Conservation (phyloP, 2,329 filamentous ascomycete species). For the Arthroderma sp. region DNA sequence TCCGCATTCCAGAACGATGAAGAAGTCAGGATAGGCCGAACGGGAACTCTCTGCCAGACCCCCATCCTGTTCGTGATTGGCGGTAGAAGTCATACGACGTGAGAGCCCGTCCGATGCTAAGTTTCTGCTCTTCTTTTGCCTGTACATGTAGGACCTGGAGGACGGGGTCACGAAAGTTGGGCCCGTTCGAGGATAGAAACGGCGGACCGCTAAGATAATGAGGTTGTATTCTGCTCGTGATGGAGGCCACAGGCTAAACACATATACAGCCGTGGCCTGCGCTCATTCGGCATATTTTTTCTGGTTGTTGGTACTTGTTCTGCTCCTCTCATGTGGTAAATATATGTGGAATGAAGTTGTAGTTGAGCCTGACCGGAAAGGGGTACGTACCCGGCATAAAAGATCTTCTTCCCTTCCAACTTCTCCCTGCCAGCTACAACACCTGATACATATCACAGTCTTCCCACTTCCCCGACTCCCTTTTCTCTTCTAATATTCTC, state of each 20-base stretch:
- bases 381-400: background rate
- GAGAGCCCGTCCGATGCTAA: background rate
- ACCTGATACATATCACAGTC: conserved; percentile 1
- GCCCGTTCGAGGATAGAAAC: background rate
- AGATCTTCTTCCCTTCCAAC: background rate
- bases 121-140: background rate
- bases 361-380: background rate
- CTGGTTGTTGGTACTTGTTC: background rate
- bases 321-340: background rate
- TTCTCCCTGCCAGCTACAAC: too few relatives aligned
- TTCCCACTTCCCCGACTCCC: background rate
- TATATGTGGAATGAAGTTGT: background rate
- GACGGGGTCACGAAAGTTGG: background rate
- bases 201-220: background rate
- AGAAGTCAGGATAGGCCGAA: background rate
- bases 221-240: background rate
- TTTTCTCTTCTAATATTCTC: background rate
- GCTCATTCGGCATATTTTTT: background rate
- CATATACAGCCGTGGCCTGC: background rate
- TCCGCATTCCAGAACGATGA: background rate
- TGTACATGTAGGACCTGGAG: background rate
- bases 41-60: background rate
- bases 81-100: background rate
- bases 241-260: background rate
- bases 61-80: background rate